phyloP scores from a whole-genome alignment of 148 eudicot species.

The Camellia japonica region DNA sequence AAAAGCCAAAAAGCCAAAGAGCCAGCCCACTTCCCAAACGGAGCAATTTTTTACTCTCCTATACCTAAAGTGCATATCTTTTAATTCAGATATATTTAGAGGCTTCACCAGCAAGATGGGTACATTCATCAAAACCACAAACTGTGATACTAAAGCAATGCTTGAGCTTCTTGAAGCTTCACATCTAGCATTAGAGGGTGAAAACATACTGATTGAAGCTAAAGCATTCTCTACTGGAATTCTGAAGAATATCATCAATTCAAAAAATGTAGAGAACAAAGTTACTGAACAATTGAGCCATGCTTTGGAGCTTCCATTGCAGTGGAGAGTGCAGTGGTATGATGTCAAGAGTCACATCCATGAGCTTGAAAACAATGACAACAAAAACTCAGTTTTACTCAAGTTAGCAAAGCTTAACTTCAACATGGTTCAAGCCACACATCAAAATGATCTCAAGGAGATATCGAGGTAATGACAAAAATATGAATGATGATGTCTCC shows the following conservation, averaged over 20 bases:
- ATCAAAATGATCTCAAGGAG: too few relatives aligned
- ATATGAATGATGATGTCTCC: not conserved
- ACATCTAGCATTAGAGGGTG: slow-evolving; percentile 11
- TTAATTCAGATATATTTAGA: too few relatives aligned
- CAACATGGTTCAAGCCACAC: too few relatives aligned
- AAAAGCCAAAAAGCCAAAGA: too few relatives aligned
- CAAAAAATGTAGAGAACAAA: slow-evolving; percentile 2
- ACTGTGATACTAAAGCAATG: not conserved
- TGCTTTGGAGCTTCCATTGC: slow-evolving; percentile 27
- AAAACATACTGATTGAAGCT: slow-evolving; percentile 28
- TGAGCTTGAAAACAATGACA: not conserved
- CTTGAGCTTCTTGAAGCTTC: too few relatives aligned
- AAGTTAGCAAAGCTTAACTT: not conserved
- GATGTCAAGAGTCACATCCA: slow-evolving; percentile 36
- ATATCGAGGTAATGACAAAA: not conserved
- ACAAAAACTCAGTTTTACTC: slow-evolving; percentile 18
- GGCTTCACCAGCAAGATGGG: too few relatives aligned
- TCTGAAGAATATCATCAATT: not conserved
- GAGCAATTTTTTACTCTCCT: too few relatives aligned
- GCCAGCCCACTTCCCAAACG: too few relatives aligned
- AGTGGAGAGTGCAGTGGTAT: slow-evolving; percentile 43
- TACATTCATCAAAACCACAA: too few relatives aligned
- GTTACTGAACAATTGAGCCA: slow-evolving; percentile 12
- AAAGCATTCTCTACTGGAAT: slow-evolving; percentile 8
- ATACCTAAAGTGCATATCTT: too few relatives aligned